These are phyloP conservation scores for Rhizopogon salebrosus DNA, from an alignment of 768 basidiomycete species.

Conservation along the genomic window DNA sequence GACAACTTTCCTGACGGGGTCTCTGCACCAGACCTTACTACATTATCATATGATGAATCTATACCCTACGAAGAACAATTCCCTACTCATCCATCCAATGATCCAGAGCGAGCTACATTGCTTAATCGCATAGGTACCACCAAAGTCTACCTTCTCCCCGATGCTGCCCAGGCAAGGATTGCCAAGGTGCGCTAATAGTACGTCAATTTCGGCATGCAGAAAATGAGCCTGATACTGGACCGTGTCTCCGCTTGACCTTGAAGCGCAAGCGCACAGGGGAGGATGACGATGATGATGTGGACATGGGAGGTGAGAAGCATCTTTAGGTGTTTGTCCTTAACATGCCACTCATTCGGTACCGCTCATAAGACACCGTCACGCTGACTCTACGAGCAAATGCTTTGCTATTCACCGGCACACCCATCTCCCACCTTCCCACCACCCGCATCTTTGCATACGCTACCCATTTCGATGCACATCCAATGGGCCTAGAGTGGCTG, in stretches of 20 bases:
- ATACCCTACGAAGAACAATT: conserved; percentile 55
- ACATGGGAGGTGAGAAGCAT: conserved; percentile 21
- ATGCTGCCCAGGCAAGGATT: conserved; percentile 50
- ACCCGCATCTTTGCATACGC: conserved; percentile 77
- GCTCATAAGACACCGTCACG: conserved; percentile 34
- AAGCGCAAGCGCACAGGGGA: conserved; percentile 42
- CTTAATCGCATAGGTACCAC: conserved; percentile 65
- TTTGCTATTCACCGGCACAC: conserved; percentile 63
- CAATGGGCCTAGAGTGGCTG: conserved; percentile 81
- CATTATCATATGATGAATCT: conserved; percentile 52
- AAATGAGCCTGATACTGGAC: conserved; percentile 41
- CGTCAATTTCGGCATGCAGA: conserved; percentile 31
- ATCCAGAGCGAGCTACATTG: conserved; percentile 27
- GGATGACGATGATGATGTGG: conserved; percentile 31
- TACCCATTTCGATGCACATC: conserved; percentile 69
- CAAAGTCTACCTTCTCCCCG: conserved; percentile 76
- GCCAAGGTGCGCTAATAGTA: conserved; percentile 68
- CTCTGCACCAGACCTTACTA: conserved; percentile 24
- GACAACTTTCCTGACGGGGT: conserved; percentile 38
- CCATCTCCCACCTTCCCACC: conserved; percentile 73
- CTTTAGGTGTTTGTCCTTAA: too few relatives aligned
- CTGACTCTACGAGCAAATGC: conserved; percentile 52
- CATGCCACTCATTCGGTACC: conserved; percentile 8
- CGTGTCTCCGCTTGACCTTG: conserved; percentile 28
- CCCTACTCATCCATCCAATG: conserved; percentile 30